Evolutionary conservation across 345 rosid species (phyloP).

Genomic region (Eucalyptus decipiens): DNA sequence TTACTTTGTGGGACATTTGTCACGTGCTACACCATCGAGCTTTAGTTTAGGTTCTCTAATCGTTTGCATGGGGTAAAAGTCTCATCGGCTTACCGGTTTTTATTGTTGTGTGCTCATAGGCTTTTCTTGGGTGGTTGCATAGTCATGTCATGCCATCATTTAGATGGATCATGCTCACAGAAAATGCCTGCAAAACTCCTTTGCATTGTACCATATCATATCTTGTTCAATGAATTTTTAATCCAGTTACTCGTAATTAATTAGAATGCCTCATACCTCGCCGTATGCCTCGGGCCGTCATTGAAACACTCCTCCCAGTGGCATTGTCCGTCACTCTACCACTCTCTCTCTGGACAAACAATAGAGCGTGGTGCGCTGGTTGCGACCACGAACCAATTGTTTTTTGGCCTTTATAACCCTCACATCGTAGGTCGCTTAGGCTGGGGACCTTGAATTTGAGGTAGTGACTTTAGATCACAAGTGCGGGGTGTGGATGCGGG

Average conservation of each 20-base stretch:
- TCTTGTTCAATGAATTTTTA: too few species aligned
- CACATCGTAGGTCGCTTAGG: too few species aligned
- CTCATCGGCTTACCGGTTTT: neutral
- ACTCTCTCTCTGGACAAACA: too few species aligned
- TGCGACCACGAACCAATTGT: too few species aligned
- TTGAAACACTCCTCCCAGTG: neutral
- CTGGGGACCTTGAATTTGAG: too few species aligned
- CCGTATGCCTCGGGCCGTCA: neutral
- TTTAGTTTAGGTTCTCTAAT: neutral
- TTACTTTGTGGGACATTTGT: neutral
- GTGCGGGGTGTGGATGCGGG: too few species aligned
- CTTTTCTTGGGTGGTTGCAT: neutral
- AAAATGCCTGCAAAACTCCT: neutral
- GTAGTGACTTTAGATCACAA: too few species aligned
- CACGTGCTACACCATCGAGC: neutral
- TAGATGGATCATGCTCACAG: neutral
- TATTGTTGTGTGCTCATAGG: neutral
- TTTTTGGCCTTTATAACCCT: too few species aligned
- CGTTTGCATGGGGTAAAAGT: neutral
- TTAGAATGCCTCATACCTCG: neutral
- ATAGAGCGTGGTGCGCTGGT: accelerated
- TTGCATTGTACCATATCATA: neutral
- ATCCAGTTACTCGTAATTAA: neutral
- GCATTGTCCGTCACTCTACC: neutral
- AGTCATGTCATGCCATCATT: neutral